A percentile compares a stretch with the other conserved stretches of the same genome.
Conservation (phyloP, 75 land plant species). For the Cunninghamia lanceolata region DNA sequence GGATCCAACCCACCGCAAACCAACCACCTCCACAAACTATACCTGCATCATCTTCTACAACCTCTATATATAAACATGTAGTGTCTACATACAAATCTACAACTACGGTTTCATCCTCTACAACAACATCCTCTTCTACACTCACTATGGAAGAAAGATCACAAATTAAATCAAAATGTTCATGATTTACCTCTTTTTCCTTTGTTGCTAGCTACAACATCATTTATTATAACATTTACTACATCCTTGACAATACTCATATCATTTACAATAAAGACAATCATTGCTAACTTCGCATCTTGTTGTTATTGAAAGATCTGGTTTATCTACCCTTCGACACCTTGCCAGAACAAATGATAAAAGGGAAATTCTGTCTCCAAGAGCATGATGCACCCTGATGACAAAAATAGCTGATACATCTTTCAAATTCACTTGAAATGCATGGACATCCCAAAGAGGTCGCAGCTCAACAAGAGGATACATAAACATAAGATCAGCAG, state of each 20-base stretch:
- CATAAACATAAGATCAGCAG: constrained; percentile 35
- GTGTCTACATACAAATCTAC: no score
- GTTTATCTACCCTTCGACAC: constrained; percentile 40
- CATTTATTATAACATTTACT: no score
- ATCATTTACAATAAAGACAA: constrained; percentile 46
- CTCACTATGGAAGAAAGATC: no score
- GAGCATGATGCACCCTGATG: constrained; percentile 63
- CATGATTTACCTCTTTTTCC: no score
- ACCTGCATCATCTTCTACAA: no score
- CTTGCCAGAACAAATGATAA: constrained; percentile 61
- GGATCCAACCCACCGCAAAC: no score
- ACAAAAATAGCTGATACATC: constrained; percentile 22
- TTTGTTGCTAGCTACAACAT: no score
- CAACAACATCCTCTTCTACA: no score
- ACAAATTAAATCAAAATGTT: no score
- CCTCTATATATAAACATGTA: no score
- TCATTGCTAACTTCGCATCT: constrained; percentile 47
- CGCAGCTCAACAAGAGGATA: constrained; percentile 25
- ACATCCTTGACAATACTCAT: constrained; percentile 56
- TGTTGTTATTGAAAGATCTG: constrained; percentile 32
- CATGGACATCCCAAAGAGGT: constrained; percentile 40
- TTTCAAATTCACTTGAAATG: constrained; percentile 21
- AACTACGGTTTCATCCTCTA: no score
- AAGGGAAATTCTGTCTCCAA: constrained; percentile 84
- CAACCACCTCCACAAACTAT: no score